Base-by-base conservation (phyloP, 2,329 filamentous ascomycete genomes). In the Fusarium globosum region DNA sequence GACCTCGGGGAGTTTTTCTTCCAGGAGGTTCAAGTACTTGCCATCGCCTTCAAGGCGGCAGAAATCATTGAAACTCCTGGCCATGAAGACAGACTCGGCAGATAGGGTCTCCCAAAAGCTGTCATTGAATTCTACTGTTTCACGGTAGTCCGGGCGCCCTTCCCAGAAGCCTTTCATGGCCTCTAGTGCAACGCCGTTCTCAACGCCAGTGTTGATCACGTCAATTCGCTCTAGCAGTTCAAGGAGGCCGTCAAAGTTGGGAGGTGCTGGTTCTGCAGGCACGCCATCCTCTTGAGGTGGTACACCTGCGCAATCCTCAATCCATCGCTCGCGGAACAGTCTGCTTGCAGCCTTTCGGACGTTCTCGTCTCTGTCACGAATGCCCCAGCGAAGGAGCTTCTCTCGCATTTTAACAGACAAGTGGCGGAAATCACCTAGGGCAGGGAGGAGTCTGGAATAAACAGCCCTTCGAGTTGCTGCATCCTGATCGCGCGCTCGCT, bases 121-220 rank as follows among this genome's bases (percentile, higher is more conserved):
- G 76, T 95, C 91, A 71, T 92, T 89, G 72, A 96, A 94, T 30
- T 84, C 86, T 61, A 95, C 87, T 36, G 88, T 90, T 61, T 95
- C 92, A 58, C 92, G 87, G 78, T 95, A 95, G 80, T 96, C 93
- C 6, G 94, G 93, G 23, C 96, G 91, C 9, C 95, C 94, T 75
- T 96, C 93, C 96, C 96, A 99, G 82, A 99, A 98, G 53, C 94
- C 94, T 69, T 90, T 92, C 95, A 99, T 98, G 2, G 96, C 96
- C 79, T 98, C 94, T 14, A 97, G 88, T 4, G 94, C 96, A 67
- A 98, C 94, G 11, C 96, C 97, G 62, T 93, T 94, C 80, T 98
- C 95, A 26, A 93, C 90, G 4, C 95, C 95, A 9, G 95, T 96
- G 80, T 96, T 96, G 72, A 97, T 90, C 5, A 98, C 91, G 77